These are phyloP conservation scores for Lentithecium fluviatile DNA, from an alignment of 495 filamentous ascomycete species.

Conservation along the genomic window DNA sequence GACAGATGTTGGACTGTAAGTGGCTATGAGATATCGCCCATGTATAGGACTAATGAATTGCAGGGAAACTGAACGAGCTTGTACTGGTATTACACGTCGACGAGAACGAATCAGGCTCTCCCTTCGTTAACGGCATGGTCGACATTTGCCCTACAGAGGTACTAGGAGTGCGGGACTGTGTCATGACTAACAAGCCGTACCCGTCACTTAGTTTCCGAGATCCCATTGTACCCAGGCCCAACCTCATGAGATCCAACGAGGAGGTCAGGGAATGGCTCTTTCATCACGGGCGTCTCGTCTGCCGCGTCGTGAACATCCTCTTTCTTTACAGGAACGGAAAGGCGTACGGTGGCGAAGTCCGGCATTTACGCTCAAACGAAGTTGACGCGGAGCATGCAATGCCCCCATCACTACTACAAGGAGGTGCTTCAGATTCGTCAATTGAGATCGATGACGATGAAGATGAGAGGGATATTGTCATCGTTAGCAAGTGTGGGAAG, in stretches of 20 bases:
- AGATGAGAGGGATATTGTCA: background rate
- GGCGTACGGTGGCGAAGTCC: conserved; percentile 12
- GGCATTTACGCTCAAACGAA: conserved; percentile 4
- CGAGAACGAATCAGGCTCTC: conserved; percentile 44
- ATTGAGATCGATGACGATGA: background rate
- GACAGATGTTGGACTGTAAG: conserved; percentile 19
- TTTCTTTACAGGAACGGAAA: conserved; percentile 17
- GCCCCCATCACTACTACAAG: background rate
- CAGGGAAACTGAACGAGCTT: conserved; percentile 52
- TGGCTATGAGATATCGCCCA: background rate
- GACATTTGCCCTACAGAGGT: conserved; percentile 45
- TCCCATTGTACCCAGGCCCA: background rate
- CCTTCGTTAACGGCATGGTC: conserved; percentile 48
- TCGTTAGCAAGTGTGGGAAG: background rate
- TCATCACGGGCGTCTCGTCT: conserved; percentile 26
- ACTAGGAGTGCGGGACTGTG: background rate
- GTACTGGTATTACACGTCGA: conserved; percentile 52
- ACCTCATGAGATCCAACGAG: conserved; percentile 19
- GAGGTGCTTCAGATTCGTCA: background rate
- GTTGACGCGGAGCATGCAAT: background rate
- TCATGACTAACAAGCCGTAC: too few species aligned
- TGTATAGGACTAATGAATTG: background rate
- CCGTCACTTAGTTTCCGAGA: conserved; percentile 1
- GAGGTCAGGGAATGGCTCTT: conserved; percentile 35
- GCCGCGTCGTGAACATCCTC: conserved; percentile 33